Evolutionary conservation across 1,284 basidiomycete genomes (phyloP).

Genomic region (Pyrrhoderma noxium): DNA sequence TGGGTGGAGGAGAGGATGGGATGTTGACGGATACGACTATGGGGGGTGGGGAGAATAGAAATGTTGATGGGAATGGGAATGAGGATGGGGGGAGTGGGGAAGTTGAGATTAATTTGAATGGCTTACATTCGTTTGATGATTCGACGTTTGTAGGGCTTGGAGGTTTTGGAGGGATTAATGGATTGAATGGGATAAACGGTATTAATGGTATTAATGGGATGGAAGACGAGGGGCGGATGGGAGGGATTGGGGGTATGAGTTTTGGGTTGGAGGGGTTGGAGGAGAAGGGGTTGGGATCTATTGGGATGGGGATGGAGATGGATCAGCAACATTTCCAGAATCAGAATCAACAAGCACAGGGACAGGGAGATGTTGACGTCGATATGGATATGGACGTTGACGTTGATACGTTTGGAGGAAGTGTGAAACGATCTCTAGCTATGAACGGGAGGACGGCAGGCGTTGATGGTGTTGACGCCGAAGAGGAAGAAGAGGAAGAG

Average conservation of each 20-base stretch:
- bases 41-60: neutral
- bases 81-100: conserved; percentile 1
- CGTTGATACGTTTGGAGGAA: conserved; percentile 22
- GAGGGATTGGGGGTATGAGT: conserved; percentile 14
- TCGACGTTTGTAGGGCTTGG: neutral
- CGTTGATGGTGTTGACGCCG: conserved; percentile 32
- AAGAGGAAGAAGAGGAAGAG: conserved; percentile 6
- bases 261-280: conserved; percentile 12
- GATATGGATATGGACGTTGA: conserved; percentile 21
- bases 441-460: conserved; percentile 67
- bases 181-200: neutral
- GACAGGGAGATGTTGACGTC: conserved; percentile 4
- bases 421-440: conserved; percentile 15
- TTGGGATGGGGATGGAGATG: conserved; percentile 3
- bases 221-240: conserved; percentile 5
- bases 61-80: neutral
- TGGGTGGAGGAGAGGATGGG: neutral
- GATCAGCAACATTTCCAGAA: no score
- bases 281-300: conserved; percentile 13
- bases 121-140: no score
- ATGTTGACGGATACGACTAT: conserved; percentile 1
- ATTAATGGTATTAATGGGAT: neutral
- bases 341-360: no score
- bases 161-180: neutral
- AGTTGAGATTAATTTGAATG: no score